Base-by-base conservation (phyloP, 1,284 basidiomycete genomes). In the Cutaneotrichosporon mucoides region DNA sequence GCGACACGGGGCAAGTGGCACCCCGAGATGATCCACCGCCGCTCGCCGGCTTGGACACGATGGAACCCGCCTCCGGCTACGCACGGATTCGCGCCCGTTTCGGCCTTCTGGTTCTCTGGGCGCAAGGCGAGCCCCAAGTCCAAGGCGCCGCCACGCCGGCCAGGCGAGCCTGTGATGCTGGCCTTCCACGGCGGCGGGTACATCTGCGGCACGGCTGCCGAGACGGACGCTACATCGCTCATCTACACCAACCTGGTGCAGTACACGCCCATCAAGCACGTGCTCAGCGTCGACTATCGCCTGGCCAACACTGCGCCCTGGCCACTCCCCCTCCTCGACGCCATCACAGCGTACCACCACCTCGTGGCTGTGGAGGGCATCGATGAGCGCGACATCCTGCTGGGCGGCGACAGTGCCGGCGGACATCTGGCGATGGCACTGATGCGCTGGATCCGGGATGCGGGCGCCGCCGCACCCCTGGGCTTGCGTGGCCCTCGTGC, bases 341-440 rank as follows among this genome's bases (percentile, higher is more conserved):
- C 83, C 0, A 77, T 87, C 12, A 81, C 84, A 1, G 84, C 83
- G 0, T 88, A 87, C 69, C 76, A 80, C 55, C 85, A 87, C 66
- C 81, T 87, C 7, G 80, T 86, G 40, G 63, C 79, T 47, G 72
- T 68, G 1, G 63, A 82, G 6, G 78, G 79, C 0, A 80, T 84
- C 59, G 72, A 75, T 0, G 79, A 83, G n/a, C 79, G 79, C 61
- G 85, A 86, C 67, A 83, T 89, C 54, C 71, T 86, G 37, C 68
- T 89, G 33, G 81, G 83, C 6, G 88, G 87, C 15, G 87, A 89
- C 69, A 85, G 83, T 45, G 86, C 88, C 0, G 88, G 88, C 2
- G 87, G 85, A 0, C 88, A 88, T 68, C 78, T 88, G 3, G 84
- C 83, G 0, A 78, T 88, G 3, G 84, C 85, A 2, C 55, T 73